phyloP scores from a whole-genome alignment of 2,329 filamentous ascomycete species.

The Herpotrichia juniperi region DNA sequence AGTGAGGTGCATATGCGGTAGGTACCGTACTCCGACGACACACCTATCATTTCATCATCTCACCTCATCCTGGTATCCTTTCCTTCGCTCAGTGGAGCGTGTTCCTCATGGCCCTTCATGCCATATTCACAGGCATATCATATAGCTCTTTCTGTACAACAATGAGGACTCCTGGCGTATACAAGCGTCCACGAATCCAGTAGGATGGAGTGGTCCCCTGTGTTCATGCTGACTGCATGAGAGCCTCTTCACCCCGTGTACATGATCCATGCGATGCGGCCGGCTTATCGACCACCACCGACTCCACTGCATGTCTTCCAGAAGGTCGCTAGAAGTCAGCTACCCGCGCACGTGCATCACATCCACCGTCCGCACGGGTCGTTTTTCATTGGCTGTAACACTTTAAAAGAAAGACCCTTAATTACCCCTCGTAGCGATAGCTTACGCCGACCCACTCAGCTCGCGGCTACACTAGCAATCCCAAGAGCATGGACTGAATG shows the following conservation, averaged over 20 bases:
- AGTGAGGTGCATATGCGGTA: not conserved
- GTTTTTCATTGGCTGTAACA: not conserved
- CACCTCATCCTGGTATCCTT: not conserved
- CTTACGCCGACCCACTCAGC: not conserved
- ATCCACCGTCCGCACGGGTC: not conserved
- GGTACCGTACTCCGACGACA: not conserved
- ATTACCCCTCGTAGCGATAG: not conserved
- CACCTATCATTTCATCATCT: not conserved
- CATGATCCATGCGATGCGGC: not conserved
- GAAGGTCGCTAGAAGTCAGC: conserved; percentile 7
- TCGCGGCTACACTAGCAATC: not conserved
- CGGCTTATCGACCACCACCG: not conserved
- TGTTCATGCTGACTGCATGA: conserved; percentile 5
- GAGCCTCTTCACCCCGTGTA: not conserved
- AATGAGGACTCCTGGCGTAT: no score
- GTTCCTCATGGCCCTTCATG: no score
- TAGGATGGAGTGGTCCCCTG: no score
- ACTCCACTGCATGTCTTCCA: not conserved
- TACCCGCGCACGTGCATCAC: conserved; percentile 2
- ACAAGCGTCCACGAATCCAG: no score
- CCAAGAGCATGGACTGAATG: not conserved
- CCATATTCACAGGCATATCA: no score
- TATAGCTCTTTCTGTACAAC: no score
- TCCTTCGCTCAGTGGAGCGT: no score
- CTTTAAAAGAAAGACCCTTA: not conserved